Base-by-base conservation (phyloP, 306 rosid species). In the Quercus robur region DNA sequence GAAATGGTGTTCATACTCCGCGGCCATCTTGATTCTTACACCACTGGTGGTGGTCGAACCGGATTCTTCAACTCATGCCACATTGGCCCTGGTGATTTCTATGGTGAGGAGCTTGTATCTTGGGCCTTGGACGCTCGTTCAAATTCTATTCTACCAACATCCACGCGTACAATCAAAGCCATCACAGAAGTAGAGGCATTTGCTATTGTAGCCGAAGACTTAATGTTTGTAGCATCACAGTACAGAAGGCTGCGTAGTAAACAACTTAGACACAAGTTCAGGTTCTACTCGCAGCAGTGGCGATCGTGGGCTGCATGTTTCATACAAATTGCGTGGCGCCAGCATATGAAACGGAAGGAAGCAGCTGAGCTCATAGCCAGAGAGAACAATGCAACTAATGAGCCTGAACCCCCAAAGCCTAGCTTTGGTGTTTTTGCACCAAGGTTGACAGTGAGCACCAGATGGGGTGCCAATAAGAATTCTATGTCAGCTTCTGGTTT, bases 91-190 rank as follows among this genome's bases (percentile, higher is more conserved):
- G 94, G 94, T 2, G 99, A 96, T 75, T 96, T 96, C 84, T 96
- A 97, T 41, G 99, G 99, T 0, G 99, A 96, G 86, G 99, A 96
- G 26, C 89, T 93, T 2, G 80, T 96, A 52, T 89, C 99, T 1
- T 96, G 99, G 99, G 99, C 99, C 8, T 78, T 96, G 56, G 97
- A 91, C 78, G 94, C 98, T n/a, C 73, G 97, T 44, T 90, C 97
- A 14, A 82, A 87, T 75, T 89, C 85, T 14, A 83, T 84, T 54
- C 93, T 93, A 15, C 99, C 99, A 10, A 90, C 91, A 1, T 96
- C 99, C 1, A 93, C 98, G 4, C 85, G 99, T 76, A 91, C 99
- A 0, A 96, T 96, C 28, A 89, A 89, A 49, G 94, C 97, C 67
- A 78, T 88, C 21, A 88, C 96, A 0, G 97, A 96, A 84, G 97